phyloP scores from a whole-genome alignment of 352 stramenopile genomes.

The Blastocystis hominis region DNA sequence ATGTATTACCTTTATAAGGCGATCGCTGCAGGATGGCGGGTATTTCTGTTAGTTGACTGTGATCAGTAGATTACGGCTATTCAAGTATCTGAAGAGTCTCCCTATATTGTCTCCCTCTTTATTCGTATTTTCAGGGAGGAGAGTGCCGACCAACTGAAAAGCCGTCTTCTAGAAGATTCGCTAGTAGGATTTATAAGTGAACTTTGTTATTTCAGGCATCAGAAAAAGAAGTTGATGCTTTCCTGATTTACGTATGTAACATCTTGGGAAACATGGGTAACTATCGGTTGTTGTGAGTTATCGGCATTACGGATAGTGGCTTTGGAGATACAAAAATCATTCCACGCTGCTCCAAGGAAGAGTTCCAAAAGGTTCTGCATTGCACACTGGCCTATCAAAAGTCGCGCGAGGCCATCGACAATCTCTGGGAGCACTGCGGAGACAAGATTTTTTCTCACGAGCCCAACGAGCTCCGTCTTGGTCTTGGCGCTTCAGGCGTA shows the following conservation, averaged over 20 bases:
- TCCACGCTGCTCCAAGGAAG: background rate
- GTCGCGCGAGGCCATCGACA: background rate
- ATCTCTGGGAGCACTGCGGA: background rate
- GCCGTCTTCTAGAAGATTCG: background rate
- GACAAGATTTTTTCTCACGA: conserved; percentile 52
- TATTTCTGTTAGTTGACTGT: background rate
- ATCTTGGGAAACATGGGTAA: conserved; percentile 59
- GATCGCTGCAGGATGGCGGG: conserved; percentile 35
- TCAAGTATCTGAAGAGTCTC: conserved; percentile 53
- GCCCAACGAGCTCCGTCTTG: conserved; percentile 18
- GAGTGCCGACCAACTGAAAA: conserved; percentile 17
- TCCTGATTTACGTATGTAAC: conserved; percentile 56
- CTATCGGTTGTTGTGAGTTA: conserved; percentile 3
- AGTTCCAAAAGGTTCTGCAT: conserved; percentile 32
- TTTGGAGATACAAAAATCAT: conserved; percentile 59
- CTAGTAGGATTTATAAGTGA: background rate
- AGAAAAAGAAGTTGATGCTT: conserved; percentile 40
- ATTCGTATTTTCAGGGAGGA: conserved; percentile 48
- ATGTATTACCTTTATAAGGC: conserved; percentile 54
- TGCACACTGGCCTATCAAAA: background rate
- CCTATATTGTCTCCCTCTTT: conserved; percentile 57
- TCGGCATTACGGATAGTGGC: background rate
- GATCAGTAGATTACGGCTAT: conserved; percentile 52
- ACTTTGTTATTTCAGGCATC: conserved; percentile 11
- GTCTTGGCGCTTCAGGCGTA: background rate